Evolutionary conservation across 2,329 filamentous ascomycete species (phyloP).

Genomic region (Rutstroemia sp.): DNA sequence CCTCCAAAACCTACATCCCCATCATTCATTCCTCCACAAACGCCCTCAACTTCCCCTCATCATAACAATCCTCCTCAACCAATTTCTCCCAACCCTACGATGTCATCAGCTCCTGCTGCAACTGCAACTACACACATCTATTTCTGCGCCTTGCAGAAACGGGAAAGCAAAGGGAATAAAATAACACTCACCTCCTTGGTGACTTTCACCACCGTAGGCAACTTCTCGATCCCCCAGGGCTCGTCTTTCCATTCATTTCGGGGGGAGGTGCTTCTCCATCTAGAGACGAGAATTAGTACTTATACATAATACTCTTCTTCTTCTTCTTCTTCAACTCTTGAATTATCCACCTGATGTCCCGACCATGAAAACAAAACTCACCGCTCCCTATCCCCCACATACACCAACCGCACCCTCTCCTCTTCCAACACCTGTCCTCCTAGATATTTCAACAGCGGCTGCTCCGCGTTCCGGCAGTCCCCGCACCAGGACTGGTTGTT

Average conservation of each 20-base stretch:
- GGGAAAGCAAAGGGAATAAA: background rate
- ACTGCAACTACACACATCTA: too few relatives aligned
- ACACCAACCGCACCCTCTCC: background rate
- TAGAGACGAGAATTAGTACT: too few relatives aligned
- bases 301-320: too few relatives aligned
- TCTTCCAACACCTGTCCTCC: background rate
- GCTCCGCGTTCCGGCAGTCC: background rate
- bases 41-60: conserved; percentile 1
- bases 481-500: conserved; percentile 5
- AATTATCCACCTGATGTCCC: too few relatives aligned
- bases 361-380: too few relatives aligned
- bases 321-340: too few relatives aligned
- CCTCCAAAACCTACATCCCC: too few relatives aligned
- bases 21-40: background rate
- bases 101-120: background rate
- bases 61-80: conserved; percentile 2
- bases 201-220: conserved; percentile 1
- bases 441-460: background rate
- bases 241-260: conserved; percentile 1
- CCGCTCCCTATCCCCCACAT: background rate
- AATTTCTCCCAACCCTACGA: conserved; percentile 5
- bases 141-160: too few relatives aligned
- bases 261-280: background rate
- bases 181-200: background rate
- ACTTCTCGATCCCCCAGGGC: background rate